Evolutionary conservation across 2,329 filamentous ascomycete genomes (phyloP), one percentile per base, ranked within the genome.

Genomic region (Chrysosporium keratinophilum): DNA sequence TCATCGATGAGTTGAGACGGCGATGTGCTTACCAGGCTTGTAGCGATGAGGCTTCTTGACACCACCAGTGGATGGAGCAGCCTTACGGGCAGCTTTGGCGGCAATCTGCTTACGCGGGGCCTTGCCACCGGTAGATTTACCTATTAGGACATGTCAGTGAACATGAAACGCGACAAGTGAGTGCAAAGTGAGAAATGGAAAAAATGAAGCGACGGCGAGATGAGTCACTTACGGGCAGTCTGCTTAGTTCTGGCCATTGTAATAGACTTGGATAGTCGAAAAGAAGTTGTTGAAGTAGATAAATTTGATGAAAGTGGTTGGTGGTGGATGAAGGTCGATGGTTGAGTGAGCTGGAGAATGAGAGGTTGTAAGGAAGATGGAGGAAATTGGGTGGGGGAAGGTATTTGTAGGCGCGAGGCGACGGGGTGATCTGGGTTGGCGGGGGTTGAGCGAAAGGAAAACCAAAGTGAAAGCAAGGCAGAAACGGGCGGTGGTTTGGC

Each of bases 61-160:
- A 84, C 87, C 87, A 68, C 91, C 93, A 73, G 93, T 97, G 60
- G 89, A 95, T 65, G 93, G 93, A 58, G 93, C 91, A 67, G 85
- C 89, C 85, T 98, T 98, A 79, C 93, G 90, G 69, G 93, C 91
- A 64, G 91, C 93, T 87, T 96, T 96, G 81, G 90, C 95, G 67
- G 91, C 91, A 70, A 97, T 89, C 83, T 96, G 90, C 88, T 98
- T 98, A 76, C 81, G 79, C 64, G 81, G 81, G 68, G 81, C 81
- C 75, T 84, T 84, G 78, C 81, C 81, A 82, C 81, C 81, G 72
- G 80, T 83, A 71, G 79, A 82, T 77, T 95, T 85, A 74, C 82
- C 81, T 82, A 67, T 72, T 45, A 56, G 40, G 59, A 55, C 55
- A 61, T 60, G 60, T 65, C 59, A 67, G 65, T 61, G 48, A 61